Evolutionary conservation across 2,329 filamentous ascomycete genomes (phyloP).

Genomic region (Fusarium sp.): DNA sequence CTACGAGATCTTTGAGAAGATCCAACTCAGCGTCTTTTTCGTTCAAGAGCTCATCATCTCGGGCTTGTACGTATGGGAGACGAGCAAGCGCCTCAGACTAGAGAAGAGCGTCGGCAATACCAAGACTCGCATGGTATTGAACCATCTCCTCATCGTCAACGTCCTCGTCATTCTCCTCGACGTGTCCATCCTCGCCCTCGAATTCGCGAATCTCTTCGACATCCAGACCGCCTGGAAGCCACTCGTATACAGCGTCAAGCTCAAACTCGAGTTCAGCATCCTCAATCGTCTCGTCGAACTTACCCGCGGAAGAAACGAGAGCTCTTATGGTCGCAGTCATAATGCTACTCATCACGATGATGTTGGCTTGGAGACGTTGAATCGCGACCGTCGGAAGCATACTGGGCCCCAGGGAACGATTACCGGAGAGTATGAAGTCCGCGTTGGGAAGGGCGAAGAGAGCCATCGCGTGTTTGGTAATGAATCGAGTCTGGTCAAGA

Average conservation of each 20-base stretch:
- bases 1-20: conserved; percentile 63
- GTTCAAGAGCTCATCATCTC: conserved; percentile 67
- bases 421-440: conserved; percentile 34
- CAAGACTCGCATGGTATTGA: conserved; percentile 31
- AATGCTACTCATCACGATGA: conserved; percentile 17
- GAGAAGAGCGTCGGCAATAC: conserved; percentile 49
- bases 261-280: conserved; percentile 54
- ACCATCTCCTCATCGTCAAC: conserved; percentile 59
- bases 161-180: conserved; percentile 57
- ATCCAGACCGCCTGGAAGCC: conserved; percentile 42
- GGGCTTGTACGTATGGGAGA: conserved; percentile 64
- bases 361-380: conserved; percentile 36
- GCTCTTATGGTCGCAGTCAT: conserved; percentile 37
- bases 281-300: conserved; percentile 51
- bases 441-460: conserved; percentile 27
- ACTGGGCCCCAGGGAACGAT: conserved; percentile 10
- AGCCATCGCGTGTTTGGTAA: not conserved
- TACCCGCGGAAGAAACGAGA: conserved; percentile 32
- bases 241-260: conserved; percentile 52
- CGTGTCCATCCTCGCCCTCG: conserved; percentile 47
- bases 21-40: conserved; percentile 67
- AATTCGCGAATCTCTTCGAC: conserved; percentile 53
- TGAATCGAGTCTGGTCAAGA: conserved; percentile 30
- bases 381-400: conserved; percentile 25
- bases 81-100: conserved; percentile 59